Conservation (phyloP, 495 filamentous ascomycete genomes). For the Elaphomyces granulatus region DNA sequence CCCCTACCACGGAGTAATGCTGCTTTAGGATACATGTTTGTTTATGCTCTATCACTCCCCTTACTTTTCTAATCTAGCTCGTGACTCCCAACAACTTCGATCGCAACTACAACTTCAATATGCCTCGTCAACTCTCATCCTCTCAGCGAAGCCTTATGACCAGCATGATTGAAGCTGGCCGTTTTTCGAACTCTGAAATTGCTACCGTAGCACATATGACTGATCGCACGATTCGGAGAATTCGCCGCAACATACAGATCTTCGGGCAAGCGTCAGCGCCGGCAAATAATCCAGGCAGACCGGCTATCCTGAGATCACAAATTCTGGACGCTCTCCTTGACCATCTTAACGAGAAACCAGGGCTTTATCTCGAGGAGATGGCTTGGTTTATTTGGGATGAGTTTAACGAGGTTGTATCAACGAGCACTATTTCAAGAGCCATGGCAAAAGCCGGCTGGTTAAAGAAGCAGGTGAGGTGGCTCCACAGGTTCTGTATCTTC, state of each 20-base stretch:
- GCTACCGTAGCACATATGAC: constrained; percentile 14
- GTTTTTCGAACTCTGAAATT: too few species aligned
- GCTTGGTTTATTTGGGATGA: constrained; percentile 12
- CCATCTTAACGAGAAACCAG: constrained; percentile 10
- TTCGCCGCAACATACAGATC: constrained; percentile 16
- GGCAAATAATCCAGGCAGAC: constrained; percentile 12
- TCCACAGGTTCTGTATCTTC: too few species aligned
- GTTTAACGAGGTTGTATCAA: constrained; percentile 2
- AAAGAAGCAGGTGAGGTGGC: too few species aligned
- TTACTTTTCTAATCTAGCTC: too few species aligned
- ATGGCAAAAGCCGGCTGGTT: background rate
- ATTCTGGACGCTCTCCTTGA: constrained; percentile 10
- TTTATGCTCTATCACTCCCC: too few species aligned
- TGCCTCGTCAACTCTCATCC: too few species aligned
- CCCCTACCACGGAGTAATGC: too few species aligned
- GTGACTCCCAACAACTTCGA: too few species aligned
- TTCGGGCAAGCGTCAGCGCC: constrained; percentile 18
- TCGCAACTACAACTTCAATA: too few species aligned
- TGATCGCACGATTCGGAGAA: constrained; percentile 12
- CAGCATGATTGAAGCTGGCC: too few species aligned
- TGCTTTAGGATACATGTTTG: too few species aligned
- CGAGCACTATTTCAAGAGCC: background rate
- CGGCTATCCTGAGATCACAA: constrained; percentile 10
- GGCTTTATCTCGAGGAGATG: constrained; percentile 14
- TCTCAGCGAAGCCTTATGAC: too few species aligned